Base-by-base conservation (phyloP, 208 protist species). In the Trypanosoma mega region DNA sequence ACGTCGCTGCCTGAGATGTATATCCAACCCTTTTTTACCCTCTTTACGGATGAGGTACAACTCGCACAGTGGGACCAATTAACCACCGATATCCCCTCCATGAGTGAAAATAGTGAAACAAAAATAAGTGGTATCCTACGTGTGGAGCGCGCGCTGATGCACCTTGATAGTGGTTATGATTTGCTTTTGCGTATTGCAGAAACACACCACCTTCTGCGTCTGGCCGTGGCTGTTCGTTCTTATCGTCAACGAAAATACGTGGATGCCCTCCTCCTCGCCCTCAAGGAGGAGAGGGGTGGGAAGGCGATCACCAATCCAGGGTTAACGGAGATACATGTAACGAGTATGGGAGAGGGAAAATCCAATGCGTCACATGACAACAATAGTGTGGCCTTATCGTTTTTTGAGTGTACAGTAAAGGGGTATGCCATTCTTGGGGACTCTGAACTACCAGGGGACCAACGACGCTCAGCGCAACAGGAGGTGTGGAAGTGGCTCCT, bases 121-220 rank as follows among this genome's bases (percentile, higher is more conserved):
- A 37, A 63, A 16, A 27, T 49, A 34, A 4, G 24, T 33, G 67
- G 68, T 23, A 37, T 33, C 21, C 48, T 66, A 16, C 74, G 80
- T 2, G 72, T 67, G 1, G 87, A 93, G 59, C 63, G 65, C 4
- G 75, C 71, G 18, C 63, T 93, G 14, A 79, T 93, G 65, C 75
- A 61, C 34, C 59, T 93, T 9, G 76, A 85, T 11, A 45, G 61
- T 21, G 69, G 55, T 49, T 14, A 76, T 12, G 70, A 84, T 6
- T 57, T 39, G n/a, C 59, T 93, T 26, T 43, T 86, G 18, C 68
- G 57, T 1, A 57, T 90, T 16, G 74, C 82, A 18, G 37, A 82
- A 30, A 66, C 59, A 41, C 63, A 87, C 47, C 36, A 60, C 0
- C 62, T 93, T 26, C n/a, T 73, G 18, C 57, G 63, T 6, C 74